These are phyloP conservation scores for Xenosphaeropsis pyriputrescens DNA, from an alignment of 2,329 filamentous ascomycete species.

Conservation along the genomic window DNA sequence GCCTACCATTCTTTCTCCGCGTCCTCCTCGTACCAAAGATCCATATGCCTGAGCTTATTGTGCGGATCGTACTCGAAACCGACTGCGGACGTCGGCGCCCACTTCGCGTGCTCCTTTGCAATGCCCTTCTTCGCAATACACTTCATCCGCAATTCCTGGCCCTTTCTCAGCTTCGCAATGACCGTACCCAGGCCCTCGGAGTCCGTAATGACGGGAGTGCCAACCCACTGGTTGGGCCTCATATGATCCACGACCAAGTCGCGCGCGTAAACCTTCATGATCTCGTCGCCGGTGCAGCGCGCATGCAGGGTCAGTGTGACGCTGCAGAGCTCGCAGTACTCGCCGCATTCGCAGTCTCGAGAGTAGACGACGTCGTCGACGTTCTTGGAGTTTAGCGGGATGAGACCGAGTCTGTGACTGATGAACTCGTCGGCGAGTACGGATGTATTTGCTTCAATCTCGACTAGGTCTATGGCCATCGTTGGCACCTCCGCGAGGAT, in stretches of 20 bases:
- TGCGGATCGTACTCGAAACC: conserved; percentile 97
- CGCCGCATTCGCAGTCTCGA: conserved; percentile 92
- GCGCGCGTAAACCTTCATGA: conserved; percentile 88
- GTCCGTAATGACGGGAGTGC: conserved; percentile 72
- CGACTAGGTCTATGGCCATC: conserved; percentile 86
- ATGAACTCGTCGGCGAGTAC: conserved; percentile 95
- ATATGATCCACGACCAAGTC: conserved; percentile 64
- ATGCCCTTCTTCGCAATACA: conserved; percentile 98
- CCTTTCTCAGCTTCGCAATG: conserved; percentile 79
- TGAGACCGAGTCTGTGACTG: conserved; percentile 77
- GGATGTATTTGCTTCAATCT: conserved; percentile 87
- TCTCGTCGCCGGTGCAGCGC: conserved; percentile 69
- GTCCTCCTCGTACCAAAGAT: conserved; percentile 90
- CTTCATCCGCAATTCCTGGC: conserved; percentile 78
- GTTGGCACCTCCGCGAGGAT: conserved; percentile 92
- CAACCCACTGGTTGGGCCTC: conserved; percentile 59
- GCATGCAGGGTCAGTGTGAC: conserved; percentile 76
- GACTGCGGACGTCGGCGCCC: conserved; percentile 83
- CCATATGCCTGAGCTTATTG: conserved; percentile 85
- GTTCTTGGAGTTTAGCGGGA: conserved; percentile 75
- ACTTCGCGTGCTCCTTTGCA: conserved; percentile 97
- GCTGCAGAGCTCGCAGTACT: conserved; percentile 84
- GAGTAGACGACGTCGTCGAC: conserved; percentile 74
- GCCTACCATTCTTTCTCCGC: conserved; percentile 70
- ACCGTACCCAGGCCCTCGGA: conserved; percentile 67